Evolutionary conservation across 2,329 filamentous ascomycete genomes (phyloP), one percentile per base, ranked within the genome.

Genomic region (Phoma herbarum): DNA sequence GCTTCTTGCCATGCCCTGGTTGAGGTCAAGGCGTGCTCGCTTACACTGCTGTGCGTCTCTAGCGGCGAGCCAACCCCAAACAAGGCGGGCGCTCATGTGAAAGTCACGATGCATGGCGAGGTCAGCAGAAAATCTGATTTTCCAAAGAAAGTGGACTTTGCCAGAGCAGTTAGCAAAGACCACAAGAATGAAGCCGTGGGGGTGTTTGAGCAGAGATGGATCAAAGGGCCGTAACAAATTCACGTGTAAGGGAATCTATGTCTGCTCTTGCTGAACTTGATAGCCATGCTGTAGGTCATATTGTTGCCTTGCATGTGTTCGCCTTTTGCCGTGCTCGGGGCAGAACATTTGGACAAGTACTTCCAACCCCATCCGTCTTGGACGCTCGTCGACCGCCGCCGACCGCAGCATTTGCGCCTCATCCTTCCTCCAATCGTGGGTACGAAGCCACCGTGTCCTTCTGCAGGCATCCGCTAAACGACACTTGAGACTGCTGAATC

Each of bases 1-100:
- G 61, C 62, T 56, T 67, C 57, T 61, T 66, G 66, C 62, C 66
- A 56, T 67, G 63, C 61, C 61, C 57, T 59, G 58, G 59, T 63
- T 57, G 60, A 59, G 64, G 61, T 58, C 60, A 49, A 56, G 64
- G 65, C 63, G 66, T 61, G 59, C 57, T 69, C 66, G 66, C 62
- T 64, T 58, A 62, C 52, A 29, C 45, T 47, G 52, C 52, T 42
- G 54, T 63, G 52, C 56, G 59, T 56, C 51, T 56, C 46, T 62
- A 63, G 59, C 58, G 59, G 55, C 50, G 37, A 59, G 47, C 57
- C 57, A 60, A 56, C 42, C 46, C 56, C 46, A 49, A 59, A 55
- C 41, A 45, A 53, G 50, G 56, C 29, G 43, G 28, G 28, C 48
- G 49, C 49, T 49, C 56, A 46, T 59, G 49, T 59, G 50, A 49